Evolutionary conservation across 192 early-diverging fungal genomes (phyloP).

Genomic region (Coemansia sp.): DNA sequence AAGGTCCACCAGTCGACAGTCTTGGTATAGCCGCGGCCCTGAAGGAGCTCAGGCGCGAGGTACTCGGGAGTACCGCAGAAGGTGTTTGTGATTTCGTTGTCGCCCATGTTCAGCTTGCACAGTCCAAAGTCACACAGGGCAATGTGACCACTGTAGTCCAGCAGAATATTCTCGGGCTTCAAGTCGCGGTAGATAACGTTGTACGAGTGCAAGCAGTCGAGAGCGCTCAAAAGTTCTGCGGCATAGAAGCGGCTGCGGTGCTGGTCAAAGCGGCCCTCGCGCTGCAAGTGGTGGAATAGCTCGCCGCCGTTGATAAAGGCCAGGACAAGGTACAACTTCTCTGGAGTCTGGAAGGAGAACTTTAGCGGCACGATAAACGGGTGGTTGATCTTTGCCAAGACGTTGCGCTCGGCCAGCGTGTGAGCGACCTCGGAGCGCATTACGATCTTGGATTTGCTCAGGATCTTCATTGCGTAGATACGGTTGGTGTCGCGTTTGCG

Average conservation of each 20-base stretch:
- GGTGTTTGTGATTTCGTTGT: constrained; percentile 89
- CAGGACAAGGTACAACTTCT: constrained; percentile 94
- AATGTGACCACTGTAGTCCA: constrained; percentile 95
- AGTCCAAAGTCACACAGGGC: constrained; percentile 93
- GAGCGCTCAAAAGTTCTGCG: constrained; percentile 85
- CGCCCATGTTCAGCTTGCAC: constrained; percentile 93
- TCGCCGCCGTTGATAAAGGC: constrained; percentile 98
- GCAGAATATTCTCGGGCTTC: constrained; percentile 94
- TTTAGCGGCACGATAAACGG: constrained; percentile 95
- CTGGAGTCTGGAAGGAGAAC: constrained; percentile 92
- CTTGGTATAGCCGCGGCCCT: constrained; percentile 85
- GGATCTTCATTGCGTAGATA: constrained; percentile 98
- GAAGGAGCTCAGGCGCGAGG: constrained; percentile 88
- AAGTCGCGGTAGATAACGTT: constrained; percentile 92
- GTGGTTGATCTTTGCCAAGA: constrained; percentile 86
- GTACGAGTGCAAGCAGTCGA: constrained; percentile 92
- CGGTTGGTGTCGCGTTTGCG: constrained; percentile 89
- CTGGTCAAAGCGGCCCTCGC: constrained; percentile 86
- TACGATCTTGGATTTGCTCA: constrained; percentile 92
- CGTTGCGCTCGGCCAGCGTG: constrained; percentile 90
- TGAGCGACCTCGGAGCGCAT: constrained; percentile 92
- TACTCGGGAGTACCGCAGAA: constrained; percentile 99
- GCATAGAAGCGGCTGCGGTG: constrained; percentile 91
- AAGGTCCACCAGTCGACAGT: constrained; percentile 99
- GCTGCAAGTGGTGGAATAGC: constrained; percentile 93